phyloP scores from a whole-genome alignment of 2,329 filamentous ascomycete species.

The Cladophialophora carrionii region DNA sequence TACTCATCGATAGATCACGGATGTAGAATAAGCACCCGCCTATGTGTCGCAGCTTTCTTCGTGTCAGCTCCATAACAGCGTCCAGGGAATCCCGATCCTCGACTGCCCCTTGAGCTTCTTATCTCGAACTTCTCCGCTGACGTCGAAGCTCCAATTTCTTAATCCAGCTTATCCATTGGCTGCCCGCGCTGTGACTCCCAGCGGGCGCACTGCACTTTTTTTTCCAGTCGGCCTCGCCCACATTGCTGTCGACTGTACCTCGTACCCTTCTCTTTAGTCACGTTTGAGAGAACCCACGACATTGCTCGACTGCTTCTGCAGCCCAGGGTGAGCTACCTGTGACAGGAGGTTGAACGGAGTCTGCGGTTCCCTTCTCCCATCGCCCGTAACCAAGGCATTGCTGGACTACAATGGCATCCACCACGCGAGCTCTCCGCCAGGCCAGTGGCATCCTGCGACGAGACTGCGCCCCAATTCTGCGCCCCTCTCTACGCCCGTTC shows the following conservation, averaged over 20 bases:
- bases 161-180: slow-evolving; percentile 34
- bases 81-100: not conserved
- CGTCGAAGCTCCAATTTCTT: slow-evolving; percentile 18
- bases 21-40: not conserved
- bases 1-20: too few relatives aligned
- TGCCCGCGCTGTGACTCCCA: slow-evolving; percentile 19
- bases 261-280: not conserved
- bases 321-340: not conserved
- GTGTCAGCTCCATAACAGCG: not conserved
- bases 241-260: not conserved
- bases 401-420: slow-evolving; percentile 33
- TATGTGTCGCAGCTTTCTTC: not conserved
- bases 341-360: slow-evolving; percentile 6
- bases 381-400: not conserved
- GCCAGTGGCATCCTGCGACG: slow-evolving; percentile 32
- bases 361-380: slow-evolving; percentile 7
- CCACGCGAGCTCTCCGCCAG: slow-evolving; percentile 35
- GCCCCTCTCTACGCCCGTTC: slow-evolving; percentile 29
- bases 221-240: slow-evolving; percentile 11
- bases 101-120: slow-evolving; percentile 1
- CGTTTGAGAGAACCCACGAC: not conserved
- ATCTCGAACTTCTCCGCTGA: slow-evolving; percentile 19
- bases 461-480: slow-evolving; percentile 30
- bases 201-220: slow-evolving; percentile 13
- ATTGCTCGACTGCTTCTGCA: not conserved